phyloP scores from a whole-genome alignment of 2,329 filamentous ascomycete species.

The Bipolaris oryzae region DNA sequence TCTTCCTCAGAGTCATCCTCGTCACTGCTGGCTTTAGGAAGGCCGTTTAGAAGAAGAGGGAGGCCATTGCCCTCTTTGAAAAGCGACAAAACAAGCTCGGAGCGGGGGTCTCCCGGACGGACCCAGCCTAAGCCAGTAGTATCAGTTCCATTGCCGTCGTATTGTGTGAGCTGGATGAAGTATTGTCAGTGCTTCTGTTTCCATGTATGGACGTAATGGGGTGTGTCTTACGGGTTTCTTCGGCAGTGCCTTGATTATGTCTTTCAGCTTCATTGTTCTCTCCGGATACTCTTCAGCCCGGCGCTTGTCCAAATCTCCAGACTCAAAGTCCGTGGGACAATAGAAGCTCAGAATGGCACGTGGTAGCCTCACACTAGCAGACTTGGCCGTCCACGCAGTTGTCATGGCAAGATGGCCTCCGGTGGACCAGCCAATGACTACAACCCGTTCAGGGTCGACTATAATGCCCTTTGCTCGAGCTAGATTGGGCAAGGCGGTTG shows the following conservation, averaged over 20 bases:
- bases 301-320: not conserved
- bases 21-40: conserved; percentile 7
- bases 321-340: conserved; percentile 38
- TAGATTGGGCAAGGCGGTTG: not conserved
- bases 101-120: conserved; percentile 18
- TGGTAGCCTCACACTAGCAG: conserved; percentile 45
- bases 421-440: conserved; percentile 57
- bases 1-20: no score
- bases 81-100: conserved; percentile 14
- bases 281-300: conserved; percentile 3
- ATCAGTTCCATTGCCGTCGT: conserved; percentile 8
- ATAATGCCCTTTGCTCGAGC: not conserved
- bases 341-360: conserved; percentile 57
- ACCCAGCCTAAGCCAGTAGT: conserved; percentile 10
- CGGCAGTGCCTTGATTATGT: conserved; percentile 11
- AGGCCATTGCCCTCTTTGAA: conserved; percentile 18
- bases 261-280: conserved; percentile 4
- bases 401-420: conserved; percentile 57
- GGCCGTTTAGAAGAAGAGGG: conserved; percentile 16
- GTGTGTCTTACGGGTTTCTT: conserved; percentile 2
- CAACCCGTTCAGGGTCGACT: conserved; percentile 42
- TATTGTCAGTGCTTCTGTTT: not conserved
- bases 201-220: not conserved
- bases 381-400: conserved; percentile 47
- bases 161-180: conserved; percentile 8